Evolutionary conservation across 805 yeast species (phyloP), one percentile per base, ranked within the genome.

Genomic region (Hanseniaspora clermontiae): DNA sequence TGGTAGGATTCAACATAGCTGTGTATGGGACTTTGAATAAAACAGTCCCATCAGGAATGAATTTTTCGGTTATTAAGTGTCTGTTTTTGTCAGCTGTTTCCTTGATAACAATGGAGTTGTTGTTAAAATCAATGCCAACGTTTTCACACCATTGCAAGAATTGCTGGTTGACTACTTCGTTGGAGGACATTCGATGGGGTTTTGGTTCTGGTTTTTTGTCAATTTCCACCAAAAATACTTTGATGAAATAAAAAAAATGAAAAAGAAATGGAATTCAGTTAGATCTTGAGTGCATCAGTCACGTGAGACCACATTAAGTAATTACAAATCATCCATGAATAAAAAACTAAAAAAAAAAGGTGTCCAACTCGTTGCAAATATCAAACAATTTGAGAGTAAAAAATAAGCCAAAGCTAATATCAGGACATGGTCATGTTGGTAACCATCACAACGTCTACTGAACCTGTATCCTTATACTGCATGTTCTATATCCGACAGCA

Each of bases 1-100:
- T 17, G 75, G 77, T n/a, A 81, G 74, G 57, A 61, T 82, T 80
- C 51, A 91, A 62, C 7, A 84, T 66, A 0, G 77, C 67, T 1
- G 66, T 63, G 55, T 86, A 70, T 0, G 96, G 91, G 32, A 93
- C 75, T 42, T 77, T 73, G 66, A 90, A 87, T 17, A 91, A 68
- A 0, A 72, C 72, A 57, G 87, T 95, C 55, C 77, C 89, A 49
- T 71, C 68, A 3, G 64, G 65, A 20, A 91, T 84, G 60, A 80
- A 81, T 40, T 77, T 77, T 0, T 60, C 57, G 1, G 96, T 95
- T 5, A 82, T 64, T 9, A 91, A 66, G 5, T 90, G 95, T 70
- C 9, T 66, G 61, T 1, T 60, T 57, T 46, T 95, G 71, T 40
- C 79, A 72, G 68, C 29, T 15, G 47, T 19, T 36, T 91, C 96